phyloP scores from a whole-genome alignment of 148 eudicot species.

The Rhododendron molle region DNA sequence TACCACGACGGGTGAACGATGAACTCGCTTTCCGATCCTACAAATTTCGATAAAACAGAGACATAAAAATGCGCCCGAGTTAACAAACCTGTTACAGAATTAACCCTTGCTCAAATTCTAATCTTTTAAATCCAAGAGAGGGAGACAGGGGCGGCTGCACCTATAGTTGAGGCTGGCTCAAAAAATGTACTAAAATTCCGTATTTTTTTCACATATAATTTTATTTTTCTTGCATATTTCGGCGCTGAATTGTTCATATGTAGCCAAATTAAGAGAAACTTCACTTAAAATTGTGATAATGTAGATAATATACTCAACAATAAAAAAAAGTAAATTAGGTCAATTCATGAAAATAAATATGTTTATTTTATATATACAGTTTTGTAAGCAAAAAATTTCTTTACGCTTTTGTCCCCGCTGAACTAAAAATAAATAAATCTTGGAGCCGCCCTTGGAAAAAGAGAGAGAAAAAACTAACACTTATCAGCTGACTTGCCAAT shows the following conservation, averaged over 20 bases:
- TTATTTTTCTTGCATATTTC: not conserved
- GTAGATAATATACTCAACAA: not conserved
- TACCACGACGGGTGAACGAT: constrained; percentile 70
- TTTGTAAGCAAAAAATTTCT: no score
- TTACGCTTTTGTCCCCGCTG: no score
- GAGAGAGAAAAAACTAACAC: no score
- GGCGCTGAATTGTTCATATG: not conserved
- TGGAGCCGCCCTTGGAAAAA: no score
- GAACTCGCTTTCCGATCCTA: constrained; percentile 57
- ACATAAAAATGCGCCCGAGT: not conserved
- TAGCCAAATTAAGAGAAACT: no score
- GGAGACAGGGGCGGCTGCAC: not conserved
- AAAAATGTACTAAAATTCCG: no score
- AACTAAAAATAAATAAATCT: no score
- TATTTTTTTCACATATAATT: no score
- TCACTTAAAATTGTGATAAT: no score
- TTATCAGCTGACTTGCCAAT: not conserved
- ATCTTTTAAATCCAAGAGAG: not conserved
- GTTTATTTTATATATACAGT: no score
- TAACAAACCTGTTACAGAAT: not conserved
- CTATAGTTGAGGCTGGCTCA: no score
- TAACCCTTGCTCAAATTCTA: not conserved
- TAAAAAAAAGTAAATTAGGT: not conserved
- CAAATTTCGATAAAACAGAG: constrained; percentile 13
- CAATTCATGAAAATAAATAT: no score